A percentile compares a stretch with the other conserved stretches of the same genome.
These are phyloP conservation scores for Plasmopara viticola DNA, from an alignment of 352 stramenopile genomes.

Conservation along the genomic window DNA sequence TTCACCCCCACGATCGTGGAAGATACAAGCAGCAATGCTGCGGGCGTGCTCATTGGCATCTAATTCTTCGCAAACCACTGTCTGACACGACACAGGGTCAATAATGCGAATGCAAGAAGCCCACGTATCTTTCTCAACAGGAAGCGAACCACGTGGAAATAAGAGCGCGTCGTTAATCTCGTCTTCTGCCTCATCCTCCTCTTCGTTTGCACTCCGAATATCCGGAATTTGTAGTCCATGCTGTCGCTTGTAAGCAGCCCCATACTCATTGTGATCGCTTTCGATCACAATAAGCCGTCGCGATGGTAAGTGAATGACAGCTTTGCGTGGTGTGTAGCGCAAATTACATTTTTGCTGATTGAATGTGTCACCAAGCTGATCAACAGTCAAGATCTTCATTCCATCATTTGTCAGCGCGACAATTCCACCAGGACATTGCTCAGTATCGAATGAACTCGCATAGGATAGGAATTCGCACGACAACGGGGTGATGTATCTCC, in stretches of 20 bases:
- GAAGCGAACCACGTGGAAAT: conserved; percentile 51
- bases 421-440: conserved; percentile 95
- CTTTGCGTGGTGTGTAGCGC: conserved; percentile 96
- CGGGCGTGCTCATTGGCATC: conserved; percentile 91
- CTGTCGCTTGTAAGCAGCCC: conserved; percentile 86
- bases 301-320: conserved; percentile 85
- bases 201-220: conserved; percentile 29
- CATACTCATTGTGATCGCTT: conserved; percentile 96
- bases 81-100: conserved; percentile 89
- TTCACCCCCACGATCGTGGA: conserved; percentile 94
- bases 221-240: conserved; percentile 60
- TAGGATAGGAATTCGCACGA: conserved; percentile 94
- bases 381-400: conserved; percentile 96
- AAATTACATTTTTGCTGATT: conserved; percentile 94
- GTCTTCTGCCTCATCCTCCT: conserved; percentile 85
- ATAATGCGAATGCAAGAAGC: conserved; percentile 97
- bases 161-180: conserved; percentile 72
- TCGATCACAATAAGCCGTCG: conserved; percentile 95
- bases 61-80: conserved; percentile 88
- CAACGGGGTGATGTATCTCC: conserved; percentile 90
- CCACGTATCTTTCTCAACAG: conserved; percentile 83
- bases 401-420: conserved; percentile 93
- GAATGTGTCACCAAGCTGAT: conserved; percentile 94
- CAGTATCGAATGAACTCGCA: conserved; percentile 93
- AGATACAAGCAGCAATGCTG: conserved; percentile 91